Evolutionary conservation across 2,329 filamentous ascomycete species (phyloP).

Genomic region (Diplodia sapinea): DNA sequence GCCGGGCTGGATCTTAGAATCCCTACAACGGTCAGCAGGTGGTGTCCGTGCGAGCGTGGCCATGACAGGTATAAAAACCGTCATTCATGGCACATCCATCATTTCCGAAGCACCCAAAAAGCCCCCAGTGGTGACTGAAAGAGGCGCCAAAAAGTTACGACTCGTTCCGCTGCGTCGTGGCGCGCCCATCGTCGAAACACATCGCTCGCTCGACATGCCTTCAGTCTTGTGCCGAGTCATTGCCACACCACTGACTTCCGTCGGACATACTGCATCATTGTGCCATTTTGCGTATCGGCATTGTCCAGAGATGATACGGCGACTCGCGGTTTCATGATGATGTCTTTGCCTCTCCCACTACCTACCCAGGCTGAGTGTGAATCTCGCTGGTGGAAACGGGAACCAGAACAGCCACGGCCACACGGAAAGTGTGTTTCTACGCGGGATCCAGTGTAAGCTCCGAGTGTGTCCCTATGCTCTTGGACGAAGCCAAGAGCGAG

Average conservation of each 20-base stretch:
- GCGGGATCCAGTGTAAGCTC: too few relatives aligned
- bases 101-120: too few relatives aligned
- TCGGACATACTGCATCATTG: not conserved
- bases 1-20: not conserved
- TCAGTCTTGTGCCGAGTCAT: not conserved
- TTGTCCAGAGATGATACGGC: not conserved
- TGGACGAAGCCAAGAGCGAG: not conserved
- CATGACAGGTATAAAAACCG: too few relatives aligned
- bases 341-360: not conserved
- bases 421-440: not conserved
- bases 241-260: not conserved
- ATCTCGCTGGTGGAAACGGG: not conserved
- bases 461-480: too few relatives aligned
- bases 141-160: too few relatives aligned
- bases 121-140: too few relatives aligned
- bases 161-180: not conserved
- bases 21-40: too few relatives aligned
- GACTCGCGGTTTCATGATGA: not conserved
- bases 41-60: too few relatives aligned
- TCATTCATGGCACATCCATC: too few relatives aligned
- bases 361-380: not conserved
- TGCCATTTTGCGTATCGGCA: not conserved
- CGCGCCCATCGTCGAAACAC: not conserved
- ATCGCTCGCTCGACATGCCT: too few relatives aligned
- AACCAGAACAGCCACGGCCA: not conserved